Percentiles rank a stretch among this genome's conserved stretches.
Conservation (phyloP, 1,284 basidiomycete genomes). For the Cryptococcus floricola region DNA sequence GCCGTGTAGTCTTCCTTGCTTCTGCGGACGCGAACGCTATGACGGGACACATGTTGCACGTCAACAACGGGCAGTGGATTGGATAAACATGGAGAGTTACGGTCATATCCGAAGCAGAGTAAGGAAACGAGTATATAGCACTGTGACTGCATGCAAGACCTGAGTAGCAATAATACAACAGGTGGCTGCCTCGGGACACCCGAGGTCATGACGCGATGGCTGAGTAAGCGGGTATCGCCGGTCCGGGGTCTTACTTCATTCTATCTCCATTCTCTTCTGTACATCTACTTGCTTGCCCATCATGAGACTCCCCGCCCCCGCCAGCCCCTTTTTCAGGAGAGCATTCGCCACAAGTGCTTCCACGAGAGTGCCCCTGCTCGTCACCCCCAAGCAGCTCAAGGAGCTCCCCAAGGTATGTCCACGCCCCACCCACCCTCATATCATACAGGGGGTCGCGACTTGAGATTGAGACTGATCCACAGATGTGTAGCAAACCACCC, state of each 20-base stretch:
- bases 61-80: slow-evolving; percentile 44
- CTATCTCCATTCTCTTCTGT: too few relatives aligned
- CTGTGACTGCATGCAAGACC: too few relatives aligned
- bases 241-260: too few relatives aligned
- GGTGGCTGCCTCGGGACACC: too few relatives aligned
- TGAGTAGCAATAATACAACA: too few relatives aligned
- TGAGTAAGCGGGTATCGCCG: too few relatives aligned
- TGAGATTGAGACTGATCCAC: background rate
- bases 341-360: slow-evolving; percentile 5
- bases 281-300: background rate
- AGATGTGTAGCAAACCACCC: slow-evolving; percentile 22
- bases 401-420: slow-evolving; percentile 33
- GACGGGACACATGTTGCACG: slow-evolving; percentile 35
- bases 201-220: too few relatives aligned
- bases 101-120: too few relatives aligned
- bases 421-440: background rate
- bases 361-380: slow-evolving; percentile 30
- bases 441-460: too few relatives aligned
- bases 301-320: slow-evolving; percentile 10
- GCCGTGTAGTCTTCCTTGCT: slow-evolving; percentile 30
- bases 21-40: slow-evolving; percentile 38
- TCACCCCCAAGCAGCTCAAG: slow-evolving; percentile 34
- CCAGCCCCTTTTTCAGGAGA: slow-evolving; percentile 3
- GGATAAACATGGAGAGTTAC: slow-evolving; percentile 14
- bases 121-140: too few relatives aligned